Percentiles rank a stretch among this genome's conserved stretches.
phyloP scores from a whole-genome alignment of 2,329 filamentous ascomycete species.

The Microdochium bolleyi region DNA sequence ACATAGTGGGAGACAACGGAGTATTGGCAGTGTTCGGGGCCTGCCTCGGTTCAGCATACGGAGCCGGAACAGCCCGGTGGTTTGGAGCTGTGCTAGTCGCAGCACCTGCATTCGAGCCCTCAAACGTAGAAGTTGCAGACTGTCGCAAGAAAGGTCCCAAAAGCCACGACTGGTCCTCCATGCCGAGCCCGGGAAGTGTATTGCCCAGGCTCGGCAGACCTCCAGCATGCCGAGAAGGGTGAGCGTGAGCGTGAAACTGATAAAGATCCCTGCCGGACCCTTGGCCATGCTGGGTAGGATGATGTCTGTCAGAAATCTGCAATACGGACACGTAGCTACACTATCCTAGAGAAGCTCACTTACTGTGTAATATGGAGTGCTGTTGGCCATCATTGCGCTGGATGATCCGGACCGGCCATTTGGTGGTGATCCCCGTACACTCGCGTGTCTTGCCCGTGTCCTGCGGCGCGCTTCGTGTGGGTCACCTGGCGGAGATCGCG shows the following conservation, averaged over 20 bases:
- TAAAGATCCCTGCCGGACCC: neutral
- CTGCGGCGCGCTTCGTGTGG: slow-evolving; percentile 18
- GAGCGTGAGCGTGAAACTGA: neutral
- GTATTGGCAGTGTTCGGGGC: neutral
- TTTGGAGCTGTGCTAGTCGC: neutral
- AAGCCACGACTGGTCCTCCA: neutral
- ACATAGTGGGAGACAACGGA: slow-evolving; percentile 12
- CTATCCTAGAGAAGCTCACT: slow-evolving; percentile 4
- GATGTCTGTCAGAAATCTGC: slow-evolving; percentile 3
- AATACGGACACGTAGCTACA: too few relatives aligned
- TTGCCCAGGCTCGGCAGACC: neutral
- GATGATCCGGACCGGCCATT: slow-evolving; percentile 11
- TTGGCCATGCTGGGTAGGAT: slow-evolving; percentile 3
- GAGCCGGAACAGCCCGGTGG: neutral
- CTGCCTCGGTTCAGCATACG: neutral
- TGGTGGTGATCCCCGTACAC: slow-evolving; percentile 14
- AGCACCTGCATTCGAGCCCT: neutral
- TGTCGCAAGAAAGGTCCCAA: neutral
- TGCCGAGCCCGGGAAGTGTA: neutral
- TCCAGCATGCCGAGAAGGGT: neutral
- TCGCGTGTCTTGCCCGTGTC: slow-evolving; percentile 16
- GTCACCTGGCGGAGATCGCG: slow-evolving; percentile 17
- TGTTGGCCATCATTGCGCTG: slow-evolving; percentile 7
- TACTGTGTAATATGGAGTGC: slow-evolving; percentile 12
- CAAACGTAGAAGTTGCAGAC: neutral